Evolutionary conservation across 2,329 filamentous ascomycete species (phyloP).

Genomic region (Phaeosphaeriaceae sp.): DNA sequence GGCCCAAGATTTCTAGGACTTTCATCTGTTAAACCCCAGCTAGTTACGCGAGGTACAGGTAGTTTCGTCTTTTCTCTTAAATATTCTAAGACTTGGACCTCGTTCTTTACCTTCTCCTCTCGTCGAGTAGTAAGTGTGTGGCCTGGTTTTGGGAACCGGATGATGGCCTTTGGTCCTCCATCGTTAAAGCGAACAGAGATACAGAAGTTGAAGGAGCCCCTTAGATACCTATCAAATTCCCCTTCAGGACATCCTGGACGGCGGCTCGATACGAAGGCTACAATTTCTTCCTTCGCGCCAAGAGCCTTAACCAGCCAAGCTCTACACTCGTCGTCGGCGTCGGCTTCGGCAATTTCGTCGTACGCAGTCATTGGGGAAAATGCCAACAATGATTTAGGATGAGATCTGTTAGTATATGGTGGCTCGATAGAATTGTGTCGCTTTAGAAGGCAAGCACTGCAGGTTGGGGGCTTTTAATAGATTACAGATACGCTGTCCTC

Average conservation of each 20-base stretch:
- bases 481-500: neutral
- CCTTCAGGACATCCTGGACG: conserved; percentile 14
- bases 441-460: conserved; percentile 1
- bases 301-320: conserved; percentile 14
- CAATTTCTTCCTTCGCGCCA: conserved; percentile 13
- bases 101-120: conserved; percentile 19
- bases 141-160: conserved; percentile 17
- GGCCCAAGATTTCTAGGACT: conserved; percentile 20
- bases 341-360: conserved; percentile 10
- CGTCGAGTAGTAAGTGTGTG: conserved; percentile 11
- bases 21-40: conserved; percentile 20
- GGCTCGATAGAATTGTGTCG: conserved; percentile 3
- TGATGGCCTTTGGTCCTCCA: conserved; percentile 4
- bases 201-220: conserved; percentile 3
- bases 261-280: conserved; percentile 11
- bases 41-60: conserved; percentile 14
- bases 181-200: too few species aligned
- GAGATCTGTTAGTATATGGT: neutral
- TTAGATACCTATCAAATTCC: conserved; percentile 14
- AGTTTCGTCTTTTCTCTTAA: conserved; percentile 17
- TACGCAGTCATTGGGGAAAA: conserved; percentile 12
- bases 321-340: conserved; percentile 15
- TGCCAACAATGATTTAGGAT: neutral
- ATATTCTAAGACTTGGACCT: conserved; percentile 18
- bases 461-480: conserved; percentile 1